These are phyloP conservation scores for Pseudoscleropodium purum DNA, from an alignment of 225 moss, liverwort and hornwort species.

Conservation along the genomic window DNA sequence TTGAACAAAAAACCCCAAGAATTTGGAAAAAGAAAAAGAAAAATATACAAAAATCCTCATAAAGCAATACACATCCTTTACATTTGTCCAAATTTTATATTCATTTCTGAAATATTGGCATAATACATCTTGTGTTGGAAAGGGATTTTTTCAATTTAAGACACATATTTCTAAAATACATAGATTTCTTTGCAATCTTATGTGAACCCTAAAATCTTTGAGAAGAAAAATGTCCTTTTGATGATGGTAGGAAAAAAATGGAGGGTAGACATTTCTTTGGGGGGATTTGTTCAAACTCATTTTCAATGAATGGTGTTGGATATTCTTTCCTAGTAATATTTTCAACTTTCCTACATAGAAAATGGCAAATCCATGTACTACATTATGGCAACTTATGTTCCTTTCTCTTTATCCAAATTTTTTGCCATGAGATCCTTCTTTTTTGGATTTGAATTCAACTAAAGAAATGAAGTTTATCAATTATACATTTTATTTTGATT, in stretches of 20 bases:
- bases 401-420: neutral
- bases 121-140: neutral
- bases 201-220: neutral
- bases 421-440: neutral
- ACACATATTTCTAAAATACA: accelerated
- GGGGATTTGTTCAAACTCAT: neutral
- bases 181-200: neutral
- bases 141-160: accelerated
- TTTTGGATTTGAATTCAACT: neutral
- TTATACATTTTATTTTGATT: accelerated
- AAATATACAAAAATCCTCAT: neutral
- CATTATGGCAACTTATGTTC: neutral
- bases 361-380: too few relatives aligned
- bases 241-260: too few relatives aligned
- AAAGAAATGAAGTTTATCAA: neutral
- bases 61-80: too few relatives aligned
- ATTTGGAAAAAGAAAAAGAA: too few relatives aligned
- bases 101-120: too few relatives aligned
- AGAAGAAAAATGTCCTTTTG: neutral
- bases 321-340: too few relatives aligned
- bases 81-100: too few relatives aligned
- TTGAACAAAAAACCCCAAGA: neutral
- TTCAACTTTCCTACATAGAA: too few relatives aligned
- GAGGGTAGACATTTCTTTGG: too few relatives aligned
- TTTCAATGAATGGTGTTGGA: too few relatives aligned